Evolutionary conservation across 257 asterid genomes (phyloP), one percentile per base, ranked within the genome.

Genomic region (Solanum neorickii): DNA sequence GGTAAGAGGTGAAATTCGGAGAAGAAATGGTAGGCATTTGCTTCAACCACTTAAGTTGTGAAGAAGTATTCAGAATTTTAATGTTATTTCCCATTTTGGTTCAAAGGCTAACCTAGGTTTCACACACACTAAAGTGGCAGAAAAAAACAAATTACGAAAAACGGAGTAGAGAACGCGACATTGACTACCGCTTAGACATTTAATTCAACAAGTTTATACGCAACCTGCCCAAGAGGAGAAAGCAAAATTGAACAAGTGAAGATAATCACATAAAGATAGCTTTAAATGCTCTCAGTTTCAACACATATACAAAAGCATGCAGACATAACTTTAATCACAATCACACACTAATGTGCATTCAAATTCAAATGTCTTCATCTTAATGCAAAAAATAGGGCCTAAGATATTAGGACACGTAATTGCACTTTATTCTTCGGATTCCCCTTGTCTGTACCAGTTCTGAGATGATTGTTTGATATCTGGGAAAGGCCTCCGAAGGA

Each of bases 41-140:
- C 90, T 97, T 97, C 87, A 96, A 90, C 98, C 96, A 94, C 92
- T 95, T 96, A 87, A 93, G 96, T 88, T 91, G 98, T 83, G 93
- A 86, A 46, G 92, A 70, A 84, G 95, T 75, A 82, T 89, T 95
- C 88, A 92, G 98, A 90, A 93, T 87, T 87, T 89, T 27, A 88
- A 96, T 91, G 20, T 21, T 90, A 87, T 87, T 93, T 96, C 82
- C 97, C 99, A 91, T 94, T 96, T 91, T 94, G 99, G 86, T 93
- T 90, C 91, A 93, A 88, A 93, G 62, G 97, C 89, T 59, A 93
- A 88, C 87, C 90, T 95, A 83, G 92, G 89, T 75, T 91, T 95
- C 94, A 94, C 91, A 87, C 91, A 94, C 20, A 12, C 15, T 29
- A 49, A 82, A 49, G 85, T 31, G 3, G 69, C 21, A 49, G 46